These are phyloP conservation scores for Sistotremastrum suecicum DNA, from an alignment of 768 basidiomycete species.

Conservation along the genomic window DNA sequence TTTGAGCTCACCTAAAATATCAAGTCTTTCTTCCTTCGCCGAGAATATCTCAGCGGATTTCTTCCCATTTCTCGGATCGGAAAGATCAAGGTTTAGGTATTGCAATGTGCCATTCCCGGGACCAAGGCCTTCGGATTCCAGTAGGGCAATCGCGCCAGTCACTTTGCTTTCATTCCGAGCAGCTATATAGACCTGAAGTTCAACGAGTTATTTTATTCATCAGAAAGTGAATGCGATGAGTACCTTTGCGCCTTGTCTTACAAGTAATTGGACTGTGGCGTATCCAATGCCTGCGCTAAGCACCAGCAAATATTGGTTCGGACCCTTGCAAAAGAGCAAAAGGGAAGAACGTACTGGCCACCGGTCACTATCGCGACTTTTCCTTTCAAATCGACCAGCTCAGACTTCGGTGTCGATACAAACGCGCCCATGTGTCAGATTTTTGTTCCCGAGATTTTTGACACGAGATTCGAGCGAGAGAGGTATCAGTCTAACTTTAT, in stretches of 20 bases:
- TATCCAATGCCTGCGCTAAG: slow-evolving; percentile 34
- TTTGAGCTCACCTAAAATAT: slow-evolving; percentile 3
- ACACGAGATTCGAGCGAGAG: no score
- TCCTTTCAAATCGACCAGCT: slow-evolving; percentile 4
- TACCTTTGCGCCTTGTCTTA: slow-evolving; percentile 34
- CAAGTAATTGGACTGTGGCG: slow-evolving; percentile 36
- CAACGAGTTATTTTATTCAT: no score
- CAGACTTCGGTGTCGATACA: slow-evolving; percentile 3
- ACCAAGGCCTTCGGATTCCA: slow-evolving; percentile 2
- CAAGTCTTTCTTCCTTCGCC: slow-evolving; percentile 3
- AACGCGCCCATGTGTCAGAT: slow-evolving; percentile 4
- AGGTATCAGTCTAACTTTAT: no score
- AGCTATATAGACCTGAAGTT: slow-evolving; percentile 8
- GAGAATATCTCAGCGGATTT: slow-evolving; percentile 3
- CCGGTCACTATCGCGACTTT: slow-evolving; percentile 11
- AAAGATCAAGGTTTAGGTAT: slow-evolving; percentile 6
- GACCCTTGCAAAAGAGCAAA: no score
- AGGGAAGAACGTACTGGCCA: slow-evolving; percentile 5
- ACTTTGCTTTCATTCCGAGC: slow-evolving; percentile 6
- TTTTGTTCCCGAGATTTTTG: neutral
- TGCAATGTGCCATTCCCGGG: neutral
- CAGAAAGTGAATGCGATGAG: neutral
- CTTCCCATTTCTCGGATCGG: slow-evolving; percentile 1
- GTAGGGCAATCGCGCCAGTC: slow-evolving; percentile 3
- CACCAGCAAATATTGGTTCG: neutral